Base-by-base conservation (phyloP, 495 filamentous ascomycete species). In the Trichocladium uniseriatum region DNA sequence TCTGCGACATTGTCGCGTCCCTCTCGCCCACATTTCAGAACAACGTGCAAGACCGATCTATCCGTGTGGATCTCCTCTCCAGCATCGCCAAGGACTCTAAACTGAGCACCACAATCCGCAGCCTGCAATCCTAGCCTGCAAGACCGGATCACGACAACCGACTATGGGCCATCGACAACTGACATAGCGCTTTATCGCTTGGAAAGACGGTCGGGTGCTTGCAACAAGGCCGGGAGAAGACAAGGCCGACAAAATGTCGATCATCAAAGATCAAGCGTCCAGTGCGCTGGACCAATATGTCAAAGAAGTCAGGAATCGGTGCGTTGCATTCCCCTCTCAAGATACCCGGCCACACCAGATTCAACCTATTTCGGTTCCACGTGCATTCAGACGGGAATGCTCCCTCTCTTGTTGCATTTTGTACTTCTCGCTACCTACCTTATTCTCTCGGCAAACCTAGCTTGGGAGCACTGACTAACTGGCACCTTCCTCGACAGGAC, bases 291-390 rank as follows among this genome's bases (percentile, higher is more conserved):
- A 66, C 43, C 61, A 56, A 36, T 56, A 54, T 39, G 60, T 64
- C 34, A 59, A 56, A 43, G 63, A 66, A 54, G 59, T 60, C n/a
- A 56, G 49, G 44, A 66, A 57, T 43, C 53, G 61, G 62, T 64
- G 43, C 28, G 59, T 52, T 36, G 18, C 20, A 21, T 14, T 16
- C 24, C 46, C 16, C 43, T 31, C 9, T n/a, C 22, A n/a, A n/a
- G n/a, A n/a, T n/a, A 10, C 38, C 40, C 5, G 7, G 18, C 20
- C 5, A 22, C n/a, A 4, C 15, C 21, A 19, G 18, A 28, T 7
- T 14, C 8, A n/a, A n/a, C n/a, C n/a, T n/a, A n/a, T n/a, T n/a
- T n/a, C n/a, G n/a, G n/a, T n/a, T n/a, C n/a, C n/a, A n/a, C n/a
- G n/a, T n/a, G n/a, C n/a, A n/a, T n/a, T n/a, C n/a, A n/a, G n/a